These are phyloP conservation scores for Astrothelium subdiscretum DNA, from an alignment of 495 filamentous ascomycete genomes.

Conservation along the genomic window DNA sequence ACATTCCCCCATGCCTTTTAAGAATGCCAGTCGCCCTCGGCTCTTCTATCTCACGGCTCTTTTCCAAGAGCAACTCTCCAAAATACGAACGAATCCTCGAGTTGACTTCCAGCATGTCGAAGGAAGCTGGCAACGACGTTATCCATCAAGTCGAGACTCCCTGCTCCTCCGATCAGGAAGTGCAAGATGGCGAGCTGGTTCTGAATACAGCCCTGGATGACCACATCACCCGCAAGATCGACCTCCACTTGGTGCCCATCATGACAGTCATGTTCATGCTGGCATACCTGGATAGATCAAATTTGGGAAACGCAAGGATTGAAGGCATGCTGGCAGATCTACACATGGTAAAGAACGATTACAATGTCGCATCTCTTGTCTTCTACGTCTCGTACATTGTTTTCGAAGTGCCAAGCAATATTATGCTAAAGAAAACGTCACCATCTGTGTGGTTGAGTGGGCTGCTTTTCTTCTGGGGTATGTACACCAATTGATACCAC, in stretches of 20 bases:
- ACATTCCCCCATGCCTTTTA: not conserved
- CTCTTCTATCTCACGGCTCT: not conserved
- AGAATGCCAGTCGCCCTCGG: not conserved
- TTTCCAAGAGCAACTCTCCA: not conserved
- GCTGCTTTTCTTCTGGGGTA: constrained; percentile 46
- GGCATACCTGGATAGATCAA: constrained; percentile 26
- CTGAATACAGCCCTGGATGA: constrained; percentile 7
- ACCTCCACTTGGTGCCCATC: constrained; percentile 24
- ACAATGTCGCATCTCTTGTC: constrained; percentile 50
- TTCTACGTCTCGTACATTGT: constrained; percentile 59
- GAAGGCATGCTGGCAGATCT: constrained; percentile 49
- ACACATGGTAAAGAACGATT: constrained; percentile 42
- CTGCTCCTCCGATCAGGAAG: not conserved
- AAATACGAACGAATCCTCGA: not conserved
- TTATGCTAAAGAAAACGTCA: constrained; percentile 52
- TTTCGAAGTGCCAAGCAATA: constrained; percentile 54
- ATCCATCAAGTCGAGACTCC: not conserved
- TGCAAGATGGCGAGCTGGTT: not conserved
- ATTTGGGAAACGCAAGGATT: constrained; percentile 45
- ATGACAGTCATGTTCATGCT: constrained; percentile 33
- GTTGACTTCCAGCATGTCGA: not conserved
- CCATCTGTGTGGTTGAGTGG: constrained; percentile 46
- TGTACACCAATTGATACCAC: not conserved
- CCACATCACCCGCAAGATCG: constrained; percentile 15
- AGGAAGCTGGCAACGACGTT: not conserved